Conservation (phyloP, 2,329 filamentous ascomycete genomes). For the Aspergillus ibericus region DNA sequence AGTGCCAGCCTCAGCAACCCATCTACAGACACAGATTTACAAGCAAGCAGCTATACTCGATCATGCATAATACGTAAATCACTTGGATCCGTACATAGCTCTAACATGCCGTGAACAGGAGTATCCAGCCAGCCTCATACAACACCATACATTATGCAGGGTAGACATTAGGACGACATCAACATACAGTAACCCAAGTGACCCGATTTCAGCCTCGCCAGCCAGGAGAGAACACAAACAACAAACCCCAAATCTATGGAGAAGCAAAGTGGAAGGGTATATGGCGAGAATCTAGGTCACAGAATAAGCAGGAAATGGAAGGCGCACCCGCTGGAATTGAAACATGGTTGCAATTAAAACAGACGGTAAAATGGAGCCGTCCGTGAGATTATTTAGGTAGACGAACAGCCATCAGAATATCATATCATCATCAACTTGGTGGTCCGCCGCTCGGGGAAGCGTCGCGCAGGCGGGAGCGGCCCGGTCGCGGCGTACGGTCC, state of each 20-base stretch:
- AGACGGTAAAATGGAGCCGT: not conserved
- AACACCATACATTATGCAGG: not conserved
- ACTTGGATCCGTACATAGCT: not conserved
- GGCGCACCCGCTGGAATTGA: not conserved
- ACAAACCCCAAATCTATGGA: not conserved
- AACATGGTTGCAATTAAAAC: not conserved
- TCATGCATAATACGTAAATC: not conserved
- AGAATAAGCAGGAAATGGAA: not conserved
- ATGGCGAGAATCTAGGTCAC: slow-evolving; percentile 1
- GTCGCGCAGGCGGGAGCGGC: slow-evolving; percentile 11
- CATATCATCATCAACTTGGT: slow-evolving; percentile 52
- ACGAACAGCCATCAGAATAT: slow-evolving; percentile 17
- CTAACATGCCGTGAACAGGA: not conserved
- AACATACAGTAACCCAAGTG: not conserved
- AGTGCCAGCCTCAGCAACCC: not conserved
- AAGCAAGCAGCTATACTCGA: not conserved
- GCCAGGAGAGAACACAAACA: not conserved
- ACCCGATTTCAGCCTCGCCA: not conserved
- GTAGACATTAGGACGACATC: not conserved
- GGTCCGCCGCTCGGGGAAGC: slow-evolving; percentile 51
- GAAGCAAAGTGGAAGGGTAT: not conserved
- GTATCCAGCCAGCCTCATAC: not conserved
- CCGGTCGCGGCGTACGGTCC: slow-evolving; percentile 21
- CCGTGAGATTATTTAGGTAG: not conserved
- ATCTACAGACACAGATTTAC: not conserved